Evolutionary conservation across 495 filamentous ascomycete genomes (phyloP), one percentile per base, ranked within the genome.

Genomic region (Endocarpon pusillum): DNA sequence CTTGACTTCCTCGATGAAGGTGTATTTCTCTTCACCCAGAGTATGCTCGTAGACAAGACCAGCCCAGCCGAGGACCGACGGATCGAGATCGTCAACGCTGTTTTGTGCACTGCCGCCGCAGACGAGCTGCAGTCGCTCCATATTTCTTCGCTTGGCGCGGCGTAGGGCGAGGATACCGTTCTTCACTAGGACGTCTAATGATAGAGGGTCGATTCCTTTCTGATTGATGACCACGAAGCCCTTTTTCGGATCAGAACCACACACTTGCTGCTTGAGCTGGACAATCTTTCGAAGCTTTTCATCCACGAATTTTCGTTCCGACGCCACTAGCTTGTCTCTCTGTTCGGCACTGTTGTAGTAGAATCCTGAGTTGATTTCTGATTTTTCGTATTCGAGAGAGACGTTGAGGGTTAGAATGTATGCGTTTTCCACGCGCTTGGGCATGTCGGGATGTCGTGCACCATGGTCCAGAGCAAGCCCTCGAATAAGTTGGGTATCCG

Each of bases 141-240:
- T 97, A 58, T 97, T 97, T 49, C 89, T 78, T 50, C 89, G 67
- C 73, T 97, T 97, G 19, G 89, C 89, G 53, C 89, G 67, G 41
- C 89, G 73, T 36, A 97, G 71, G 33, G 91, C 89, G 49, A 92
- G 70, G 44, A 97, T 96, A 36, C 86, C 86, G 51, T 97, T 96
- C 73, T 96, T 97, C 33, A 85, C 84, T 20, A 97, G 61, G 17
- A 96, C 82, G 51, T 97, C 89, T 41, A 97, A 63, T 35, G 84
- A 93, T 33, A 96, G 62, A 12, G 89, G 89, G 53, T 99, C 89
- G 46, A 99, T 99, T 37, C 89, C 89, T 64, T 99, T 99, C 59
- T 96, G 91, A 64, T 99, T 99, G 54, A 99, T 83, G 45, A 99
- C 73, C 39, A 96, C 89, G 49, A 99, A 96, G 39, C 78, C 73